Evolutionary conservation across 2,329 filamentous ascomycete genomes (phyloP), one percentile per base, ranked within the genome.

Genomic region (Ascochyta koolunga): DNA sequence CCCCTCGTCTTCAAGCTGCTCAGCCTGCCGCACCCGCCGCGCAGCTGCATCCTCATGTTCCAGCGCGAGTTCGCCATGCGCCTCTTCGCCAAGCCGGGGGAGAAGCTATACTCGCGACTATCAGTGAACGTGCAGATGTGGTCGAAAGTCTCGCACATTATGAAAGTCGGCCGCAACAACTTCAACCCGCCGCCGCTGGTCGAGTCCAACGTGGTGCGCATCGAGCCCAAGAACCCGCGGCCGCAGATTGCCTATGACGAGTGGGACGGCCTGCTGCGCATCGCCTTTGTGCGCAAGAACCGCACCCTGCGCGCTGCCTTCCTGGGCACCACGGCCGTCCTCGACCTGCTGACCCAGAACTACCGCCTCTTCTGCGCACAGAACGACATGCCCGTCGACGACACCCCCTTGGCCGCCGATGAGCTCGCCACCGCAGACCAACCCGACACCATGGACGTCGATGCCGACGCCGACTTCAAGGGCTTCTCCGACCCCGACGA

Each of bases 161-260:
- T 96, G 88, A 96, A 96, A 78, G 93, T 98, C 39, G 92, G 93
- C 61, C 90, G 89, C 77, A 95, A 96, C 77, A 98, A 98, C 79
- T 99, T 98, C 83, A 91, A 91, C 58, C 95, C 95, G 0, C 93
- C 95, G 0, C 95, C 95, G 8, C 86, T 91, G 69, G 95, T 99
- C 53, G 95, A 99, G 76, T 91, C 87, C 7, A 93, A 89, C 53
- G 93, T 97, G 6, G 92, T 97, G 41, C 85, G 93, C 56, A 89
- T 97, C 62, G 90, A 93, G 70, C 92, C 92, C 19, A 96, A 97
- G 79, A 83, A 85, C 32, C 92, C 92, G 10, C 80, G 91, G 32
- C 93, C 93, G 47, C 88, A 91, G 64, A 93, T 98, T 60, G 90
- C 87, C 71, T 98, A 93, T 77, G 91, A 96, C 47, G 95, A 98